Conservation (phyloP, 2,329 filamentous ascomycete genomes). For the Fusarium papillatum region DNA sequence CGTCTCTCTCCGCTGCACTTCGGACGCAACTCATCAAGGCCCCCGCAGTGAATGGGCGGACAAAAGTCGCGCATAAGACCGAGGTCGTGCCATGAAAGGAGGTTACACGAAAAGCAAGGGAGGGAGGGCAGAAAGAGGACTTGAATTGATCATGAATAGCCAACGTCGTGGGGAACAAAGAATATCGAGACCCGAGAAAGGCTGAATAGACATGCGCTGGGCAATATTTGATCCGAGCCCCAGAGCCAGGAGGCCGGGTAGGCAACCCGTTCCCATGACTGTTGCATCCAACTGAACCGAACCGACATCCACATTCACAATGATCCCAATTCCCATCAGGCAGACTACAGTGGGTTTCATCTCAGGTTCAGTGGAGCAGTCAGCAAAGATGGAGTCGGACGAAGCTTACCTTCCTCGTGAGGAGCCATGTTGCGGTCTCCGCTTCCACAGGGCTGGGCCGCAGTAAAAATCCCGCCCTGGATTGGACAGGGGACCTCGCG, state of each 20-base stretch:
- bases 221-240: slow-evolving; percentile 33
- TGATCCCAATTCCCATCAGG: neutral
- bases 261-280: neutral
- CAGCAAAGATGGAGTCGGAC: neutral
- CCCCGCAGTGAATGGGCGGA: slow-evolving; percentile 15
- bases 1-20: slow-evolving; percentile 31
- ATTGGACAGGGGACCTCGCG: neutral
- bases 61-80: slow-evolving; percentile 44
- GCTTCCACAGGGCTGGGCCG: slow-evolving; percentile 36
- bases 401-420: neutral
- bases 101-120: slow-evolving; percentile 17
- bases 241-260: neutral
- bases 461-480: slow-evolving; percentile 29
- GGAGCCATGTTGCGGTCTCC: slow-evolving; percentile 11
- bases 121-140: neutral
- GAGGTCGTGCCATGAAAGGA: slow-evolving; percentile 11
- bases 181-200: neutral
- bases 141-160: slow-evolving; percentile 8
- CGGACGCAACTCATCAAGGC: slow-evolving; percentile 27
- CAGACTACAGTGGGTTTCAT: slow-evolving; percentile 15
- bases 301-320: neutral
- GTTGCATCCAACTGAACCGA: neutral
- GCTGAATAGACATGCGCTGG: slow-evolving; percentile 14
- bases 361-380: slow-evolving; percentile 19
- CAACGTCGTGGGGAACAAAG: slow-evolving; percentile 26